Conservation (phyloP, 2,329 filamentous ascomycete species). For the Cytospora paraplurivora region DNA sequence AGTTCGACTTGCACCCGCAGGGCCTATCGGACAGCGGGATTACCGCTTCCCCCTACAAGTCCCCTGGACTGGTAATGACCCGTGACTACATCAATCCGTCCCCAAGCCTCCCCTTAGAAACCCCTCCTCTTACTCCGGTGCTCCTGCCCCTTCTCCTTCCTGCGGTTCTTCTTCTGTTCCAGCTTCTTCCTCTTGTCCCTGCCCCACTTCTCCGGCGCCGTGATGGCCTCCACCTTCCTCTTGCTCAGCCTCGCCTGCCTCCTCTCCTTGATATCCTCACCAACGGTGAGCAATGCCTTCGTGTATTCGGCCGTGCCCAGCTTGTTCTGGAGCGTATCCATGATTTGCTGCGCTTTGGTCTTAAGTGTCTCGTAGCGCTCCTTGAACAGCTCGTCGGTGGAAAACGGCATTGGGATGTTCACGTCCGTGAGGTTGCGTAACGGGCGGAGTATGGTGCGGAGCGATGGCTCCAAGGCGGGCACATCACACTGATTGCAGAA, state of each 20-base stretch:
- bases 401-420: slow-evolving; percentile 70
- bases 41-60: neutral
- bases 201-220: slow-evolving; percentile 76
- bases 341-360: slow-evolving; percentile 71
- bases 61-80: neutral
- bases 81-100: neutral
- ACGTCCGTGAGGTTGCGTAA: slow-evolving; percentile 85
- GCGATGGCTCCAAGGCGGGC: slow-evolving; percentile 60
- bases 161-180: slow-evolving; percentile 80
- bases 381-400: slow-evolving; percentile 70
- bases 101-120: slow-evolving; percentile 51
- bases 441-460: slow-evolving; percentile 61
- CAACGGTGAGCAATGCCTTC: slow-evolving; percentile 70
- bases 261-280: slow-evolving; percentile 70
- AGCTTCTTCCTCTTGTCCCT: slow-evolving; percentile 80
- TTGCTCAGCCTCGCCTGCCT: slow-evolving; percentile 78
- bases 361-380: slow-evolving; percentile 70
- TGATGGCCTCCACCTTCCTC: slow-evolving; percentile 85
- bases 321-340: slow-evolving; percentile 82
- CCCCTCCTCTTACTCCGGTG: slow-evolving; percentile 72
- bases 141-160: slow-evolving; percentile 76
- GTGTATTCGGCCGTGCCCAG: slow-evolving; percentile 81
- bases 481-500: slow-evolving; percentile 64
- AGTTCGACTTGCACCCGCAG: neutral
- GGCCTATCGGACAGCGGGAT: neutral